Evolutionary conservation across 2,329 filamentous ascomycete genomes (phyloP).

Genomic region (Alternaria sp.): DNA sequence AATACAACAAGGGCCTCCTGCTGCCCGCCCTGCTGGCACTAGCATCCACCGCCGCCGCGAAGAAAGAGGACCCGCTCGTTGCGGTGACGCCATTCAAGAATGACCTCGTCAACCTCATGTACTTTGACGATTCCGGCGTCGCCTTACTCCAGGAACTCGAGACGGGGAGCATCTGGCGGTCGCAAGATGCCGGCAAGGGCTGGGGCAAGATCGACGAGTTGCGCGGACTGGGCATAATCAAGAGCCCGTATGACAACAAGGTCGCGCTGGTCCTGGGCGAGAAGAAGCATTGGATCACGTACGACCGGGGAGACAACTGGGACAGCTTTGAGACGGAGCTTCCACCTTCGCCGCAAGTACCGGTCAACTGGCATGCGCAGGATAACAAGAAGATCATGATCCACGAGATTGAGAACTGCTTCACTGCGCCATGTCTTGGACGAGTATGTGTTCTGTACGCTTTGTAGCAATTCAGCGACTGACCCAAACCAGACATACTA

Average conservation of each 20-base stretch:
- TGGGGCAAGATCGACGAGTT: constrained; percentile 74
- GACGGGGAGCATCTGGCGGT: constrained; percentile 73
- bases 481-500: constrained; percentile 61
- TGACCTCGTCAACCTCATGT: constrained; percentile 74
- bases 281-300: constrained; percentile 79
- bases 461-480: constrained; percentile 2
- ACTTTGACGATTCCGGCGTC: constrained; percentile 88
- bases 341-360: constrained; percentile 60
- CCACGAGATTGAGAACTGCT: constrained; percentile 58
- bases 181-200: constrained; percentile 76
- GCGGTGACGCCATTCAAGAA: constrained; percentile 69
- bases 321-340: constrained; percentile 69
- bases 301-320: constrained; percentile 85
- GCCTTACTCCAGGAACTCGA: constrained; percentile 74
- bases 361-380: constrained; percentile 79
- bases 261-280: constrained; percentile 81
- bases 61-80: constrained; percentile 67
- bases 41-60: constrained; percentile 36
- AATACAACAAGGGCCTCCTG: constrained; percentile 49
- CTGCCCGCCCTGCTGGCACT: constrained; percentile 60
- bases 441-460: constrained; percentile 54
- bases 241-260: constrained; percentile 79
- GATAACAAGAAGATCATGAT: constrained; percentile 88
- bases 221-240: constrained; percentile 66
- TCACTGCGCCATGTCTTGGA: constrained; percentile 48